Evolutionary conservation across 164 flowering plant genomes (phyloP).

Genomic region (Euptelea pleiosperma): DNA sequence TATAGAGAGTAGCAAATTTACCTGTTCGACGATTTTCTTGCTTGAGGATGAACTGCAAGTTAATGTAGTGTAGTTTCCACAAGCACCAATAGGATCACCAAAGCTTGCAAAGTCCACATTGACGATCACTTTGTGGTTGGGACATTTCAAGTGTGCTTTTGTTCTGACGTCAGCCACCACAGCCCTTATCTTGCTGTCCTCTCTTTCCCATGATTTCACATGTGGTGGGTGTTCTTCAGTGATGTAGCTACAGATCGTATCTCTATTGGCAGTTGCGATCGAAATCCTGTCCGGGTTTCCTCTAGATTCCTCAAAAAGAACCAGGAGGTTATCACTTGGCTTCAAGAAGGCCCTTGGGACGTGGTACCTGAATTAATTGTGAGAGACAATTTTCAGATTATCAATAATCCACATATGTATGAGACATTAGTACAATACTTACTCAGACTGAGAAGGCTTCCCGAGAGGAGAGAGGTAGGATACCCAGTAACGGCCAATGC

Average conservation of each 20-base stretch:
- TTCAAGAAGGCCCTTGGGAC: constrained; percentile 74
- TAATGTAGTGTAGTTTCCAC: constrained; percentile 50
- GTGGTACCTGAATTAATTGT: constrained; percentile 53
- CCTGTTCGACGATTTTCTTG: constrained; percentile 54
- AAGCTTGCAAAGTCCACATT: constrained; percentile 70
- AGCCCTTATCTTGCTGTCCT: constrained; percentile 29
- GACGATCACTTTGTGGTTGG: constrained; percentile 41
- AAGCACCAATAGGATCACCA: constrained; percentile 60
- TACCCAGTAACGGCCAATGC: constrained; percentile 85
- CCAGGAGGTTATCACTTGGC: constrained; percentile 62
- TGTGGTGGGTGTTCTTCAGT: constrained; percentile 48
- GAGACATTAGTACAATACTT: constrained; percentile 32
- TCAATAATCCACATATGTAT: no score
- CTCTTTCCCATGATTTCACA: constrained; percentile 49
- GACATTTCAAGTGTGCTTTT: constrained; percentile 48
- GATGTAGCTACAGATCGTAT: constrained; percentile 62
- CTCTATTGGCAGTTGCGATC: constrained; percentile 47
- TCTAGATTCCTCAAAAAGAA: constrained; percentile 72
- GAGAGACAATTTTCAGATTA: no score
- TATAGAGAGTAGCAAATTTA: constrained; percentile 9
- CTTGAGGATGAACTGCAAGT: constrained; percentile 41
- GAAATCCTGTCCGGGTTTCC: constrained; percentile 42
- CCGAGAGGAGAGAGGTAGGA: constrained; percentile 54
- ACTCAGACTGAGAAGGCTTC: constrained; percentile 69
- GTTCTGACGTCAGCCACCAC: constrained; percentile 32